Conservation (phyloP, 202 grass and related monocot species). For the Cymbopogon flexuosus region DNA sequence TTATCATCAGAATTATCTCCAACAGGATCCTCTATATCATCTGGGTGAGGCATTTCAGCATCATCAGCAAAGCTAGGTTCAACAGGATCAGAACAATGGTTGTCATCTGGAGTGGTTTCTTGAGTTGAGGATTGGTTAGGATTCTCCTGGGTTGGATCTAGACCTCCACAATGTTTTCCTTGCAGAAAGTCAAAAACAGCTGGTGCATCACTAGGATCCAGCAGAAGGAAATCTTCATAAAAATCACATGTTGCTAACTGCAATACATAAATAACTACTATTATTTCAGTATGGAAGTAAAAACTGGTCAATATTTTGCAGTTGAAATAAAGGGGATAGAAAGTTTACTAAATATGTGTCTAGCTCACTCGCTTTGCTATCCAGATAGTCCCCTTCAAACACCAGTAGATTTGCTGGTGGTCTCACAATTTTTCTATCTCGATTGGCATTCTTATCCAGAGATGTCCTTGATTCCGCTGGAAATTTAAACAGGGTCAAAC, state of each 20-base stretch:
- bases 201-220: constrained; percentile 77
- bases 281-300: constrained; percentile 28
- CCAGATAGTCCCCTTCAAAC: constrained; percentile 88
- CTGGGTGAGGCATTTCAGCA: constrained; percentile 36
- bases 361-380: constrained; percentile 74
- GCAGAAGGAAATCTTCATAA: constrained; percentile 78
- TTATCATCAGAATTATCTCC: constrained; percentile 59
- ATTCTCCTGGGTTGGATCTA: constrained; percentile 27
- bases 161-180: constrained; percentile 46
- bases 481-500: constrained; percentile 25
- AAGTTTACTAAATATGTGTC: constrained; percentile 83
- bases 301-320: background rate
- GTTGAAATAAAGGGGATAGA: constrained; percentile 23
- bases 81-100: constrained; percentile 28
- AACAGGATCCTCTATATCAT: constrained; percentile 34
- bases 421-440: constrained; percentile 51
- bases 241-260: constrained; percentile 92
- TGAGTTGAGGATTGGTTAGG: constrained; percentile 8
- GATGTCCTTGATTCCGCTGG: constrained; percentile 66
- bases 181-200: constrained; percentile 71
- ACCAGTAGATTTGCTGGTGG: constrained; percentile 94
- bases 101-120: constrained; percentile 27
- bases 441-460: constrained; percentile 51
- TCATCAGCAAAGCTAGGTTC: constrained; percentile 32
- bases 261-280: constrained; percentile 35